Evolutionary conservation across 2,329 filamentous ascomycete species (phyloP), one percentile per base, ranked within the genome.

Genomic region (Metarhizium robertsii): DNA sequence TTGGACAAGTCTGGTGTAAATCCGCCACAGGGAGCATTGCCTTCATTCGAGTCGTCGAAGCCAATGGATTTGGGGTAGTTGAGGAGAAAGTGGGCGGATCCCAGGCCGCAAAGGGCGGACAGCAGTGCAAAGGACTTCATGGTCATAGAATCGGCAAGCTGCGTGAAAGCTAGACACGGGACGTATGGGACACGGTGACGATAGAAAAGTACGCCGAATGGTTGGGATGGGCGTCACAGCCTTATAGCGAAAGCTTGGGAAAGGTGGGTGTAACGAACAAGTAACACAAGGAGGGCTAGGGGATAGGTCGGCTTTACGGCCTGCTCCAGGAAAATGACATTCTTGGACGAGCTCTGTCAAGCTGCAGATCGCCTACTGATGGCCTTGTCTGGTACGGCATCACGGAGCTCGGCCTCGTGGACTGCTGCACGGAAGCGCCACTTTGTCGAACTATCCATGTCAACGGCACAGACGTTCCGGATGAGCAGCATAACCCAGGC

Each of bases 41-140:
- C 66, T 34, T 73, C 66, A 40, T 76, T 71, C 50, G 79, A 77
- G 57, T 77, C 67, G 58, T 76, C 73, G 61, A 70, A 68, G 46
- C 78, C 79, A 56, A 81, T 72, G 38, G 75, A 69, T 59, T 58
- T 50, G 69, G 83, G 70, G 65, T 74, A 66, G 57, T 72, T 65
- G 64, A 85, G 70, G 36, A 71, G 67, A 72, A 84, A 84, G 67
- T 85, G 82, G 52, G 79, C 78, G 50, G 69, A 67, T 58, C 72
- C 68, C 51, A 73, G 56, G 57, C 72, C 65, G 57, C 70, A 68
- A 57, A 79, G 65, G 42, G 71, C 61, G 42, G 74, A 56, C 34
- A 71, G 65, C 25, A 68, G 57, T 53, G 77, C 60, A 57, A 73
- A 66, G 34, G 52, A 54, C 54, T 52, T 61, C 53, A 58, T 59